These are phyloP conservation scores for Fusarium sp. DNA, from an alignment of 2,329 filamentous ascomycete genomes.

Conservation along the genomic window DNA sequence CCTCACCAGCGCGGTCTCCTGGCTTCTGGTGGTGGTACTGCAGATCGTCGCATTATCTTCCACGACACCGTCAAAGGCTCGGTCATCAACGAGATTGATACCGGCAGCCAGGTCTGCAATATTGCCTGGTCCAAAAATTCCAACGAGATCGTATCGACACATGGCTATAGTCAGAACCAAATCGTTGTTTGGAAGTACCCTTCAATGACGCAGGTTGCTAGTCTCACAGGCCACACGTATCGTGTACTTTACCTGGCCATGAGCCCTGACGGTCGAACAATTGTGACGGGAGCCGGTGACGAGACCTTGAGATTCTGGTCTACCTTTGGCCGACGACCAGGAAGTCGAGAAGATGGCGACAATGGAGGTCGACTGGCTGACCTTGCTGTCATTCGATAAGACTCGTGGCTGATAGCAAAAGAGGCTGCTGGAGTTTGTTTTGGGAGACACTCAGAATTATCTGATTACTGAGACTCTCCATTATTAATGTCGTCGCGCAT, in stretches of 20 bases:
- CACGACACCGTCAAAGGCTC: conserved; percentile 92
- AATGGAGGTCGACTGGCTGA: conserved; percentile 73
- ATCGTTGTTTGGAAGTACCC: conserved; percentile 99
- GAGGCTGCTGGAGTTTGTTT: neutral
- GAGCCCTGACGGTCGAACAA: conserved; percentile 93
- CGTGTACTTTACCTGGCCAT: conserved; percentile 96
- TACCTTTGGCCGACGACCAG: conserved; percentile 86
- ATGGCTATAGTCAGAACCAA: conserved; percentile 97
- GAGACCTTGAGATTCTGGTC: conserved; percentile 98
- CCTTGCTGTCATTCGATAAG: conserved; percentile 83
- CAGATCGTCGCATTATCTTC: conserved; percentile 96
- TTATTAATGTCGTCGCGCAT: conserved; percentile 8
- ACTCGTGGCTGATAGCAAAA: neutral
- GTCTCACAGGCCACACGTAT: conserved; percentile 95
- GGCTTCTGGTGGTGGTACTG: conserved; percentile 95
- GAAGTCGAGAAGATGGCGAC: conserved; percentile 75
- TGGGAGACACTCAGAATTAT: neutral
- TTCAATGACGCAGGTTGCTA: conserved; percentile 96
- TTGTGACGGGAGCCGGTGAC: conserved; percentile 95
- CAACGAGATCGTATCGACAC: conserved; percentile 96
- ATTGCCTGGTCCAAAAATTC: conserved; percentile 97
- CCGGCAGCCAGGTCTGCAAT: conserved; percentile 98
- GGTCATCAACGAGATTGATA: conserved; percentile 89
- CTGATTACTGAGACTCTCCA: neutral
- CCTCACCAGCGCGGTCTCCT: conserved; percentile 93